Base-by-base conservation (phyloP, 345 rosid species). In the Barbarea vulgaris region DNA sequence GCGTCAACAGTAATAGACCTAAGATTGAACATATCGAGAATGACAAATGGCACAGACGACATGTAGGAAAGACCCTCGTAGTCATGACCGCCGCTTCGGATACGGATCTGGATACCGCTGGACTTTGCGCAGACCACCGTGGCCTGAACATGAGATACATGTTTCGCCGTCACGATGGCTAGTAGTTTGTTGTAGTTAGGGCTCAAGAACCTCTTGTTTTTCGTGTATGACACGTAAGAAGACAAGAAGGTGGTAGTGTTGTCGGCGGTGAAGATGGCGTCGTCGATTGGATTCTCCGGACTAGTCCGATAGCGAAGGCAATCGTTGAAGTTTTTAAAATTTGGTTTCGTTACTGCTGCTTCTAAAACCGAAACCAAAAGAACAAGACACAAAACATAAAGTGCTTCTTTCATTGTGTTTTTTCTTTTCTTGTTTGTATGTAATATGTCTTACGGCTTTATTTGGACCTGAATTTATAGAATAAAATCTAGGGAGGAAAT, bases 21-120 rank as follows among this genome's bases (percentile, higher is more conserved):
- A 0, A 84, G 60, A 67, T 83, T 84, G 36, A 58, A 75, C 87
- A 86, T 79, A 70, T 86, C 87, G 19, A 86, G 84, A 21, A 86
- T 15, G 56, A 86, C 83, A 53, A 84, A 86, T 0, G 86, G 86
- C 0, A 24, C 25, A 15, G 78, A 75, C 1, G 84, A 83, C 21
- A 64, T 58, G 64, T 86, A 86, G 18, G 90, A 86, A 14, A 81
- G 7, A n/a, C 86, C 87, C 7, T 86, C 87, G 24, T 61, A 77
- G 53, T 86, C 87, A 36, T 86, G 87, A 27, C 89, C 87, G 1
- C 89, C 89, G 3, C 87, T 84, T 1, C 90, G 82, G 57, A 81
- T 81, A 63, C 79, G 83, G 19, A 86, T 80, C 0, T 69, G 86
- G 34, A 66, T 79, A 1, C 87, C 87, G 3, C 62, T 31, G 14